Evolutionary conservation across 306 rosid genomes (phyloP).

Genomic region (Oemleria cerasiformis): DNA sequence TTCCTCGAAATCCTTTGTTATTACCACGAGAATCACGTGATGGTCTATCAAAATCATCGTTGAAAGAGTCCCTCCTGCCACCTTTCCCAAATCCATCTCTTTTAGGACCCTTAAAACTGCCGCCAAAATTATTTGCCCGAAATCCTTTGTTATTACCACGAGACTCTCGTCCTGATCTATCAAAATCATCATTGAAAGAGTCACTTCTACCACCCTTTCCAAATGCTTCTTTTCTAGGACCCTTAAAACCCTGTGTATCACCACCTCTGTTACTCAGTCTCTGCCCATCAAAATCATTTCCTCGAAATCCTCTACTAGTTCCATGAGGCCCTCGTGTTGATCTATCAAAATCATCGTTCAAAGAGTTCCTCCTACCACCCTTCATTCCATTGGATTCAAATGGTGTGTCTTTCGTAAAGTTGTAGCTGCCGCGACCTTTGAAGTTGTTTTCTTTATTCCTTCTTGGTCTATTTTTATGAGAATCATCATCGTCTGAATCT

Average conservation of each 20-base stretch:
- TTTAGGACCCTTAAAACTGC: conserved; percentile 21
- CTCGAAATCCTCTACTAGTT: conserved; percentile 34
- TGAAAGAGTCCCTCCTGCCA: conserved; percentile 10
- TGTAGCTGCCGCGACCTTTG: conserved; percentile 21
- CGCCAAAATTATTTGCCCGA: background rate
- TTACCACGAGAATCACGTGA: conserved; percentile 6
- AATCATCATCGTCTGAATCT: conserved; percentile 28
- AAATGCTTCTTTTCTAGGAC: conserved; percentile 30
- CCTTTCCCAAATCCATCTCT: conserved; percentile 35
- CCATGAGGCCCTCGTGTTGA: conserved; percentile 35
- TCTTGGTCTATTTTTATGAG: conserved; percentile 18
- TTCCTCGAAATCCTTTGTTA: conserved; percentile 11
- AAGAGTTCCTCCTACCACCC: conserved; percentile 39
- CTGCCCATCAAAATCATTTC: conserved; percentile 28
- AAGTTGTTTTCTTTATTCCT: conserved; percentile 19
- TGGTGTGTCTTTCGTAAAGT: conserved; percentile 26
- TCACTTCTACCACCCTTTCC: conserved; percentile 22
- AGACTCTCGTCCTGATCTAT: conserved; percentile 7
- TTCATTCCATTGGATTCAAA: conserved; percentile 40
- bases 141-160: conserved; percentile 14
- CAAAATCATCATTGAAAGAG: conserved; percentile 1
- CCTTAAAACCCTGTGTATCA: conserved; percentile 24
- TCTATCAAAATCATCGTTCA: conserved; percentile 46
- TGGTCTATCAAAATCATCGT: conserved; percentile 8
- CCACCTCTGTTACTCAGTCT: conserved; percentile 39